A percentile compares a stretch with the other conserved stretches of the same genome.
phyloP scores from a whole-genome alignment of 495 filamentous ascomycete species.

The Penicillium steckii region DNA sequence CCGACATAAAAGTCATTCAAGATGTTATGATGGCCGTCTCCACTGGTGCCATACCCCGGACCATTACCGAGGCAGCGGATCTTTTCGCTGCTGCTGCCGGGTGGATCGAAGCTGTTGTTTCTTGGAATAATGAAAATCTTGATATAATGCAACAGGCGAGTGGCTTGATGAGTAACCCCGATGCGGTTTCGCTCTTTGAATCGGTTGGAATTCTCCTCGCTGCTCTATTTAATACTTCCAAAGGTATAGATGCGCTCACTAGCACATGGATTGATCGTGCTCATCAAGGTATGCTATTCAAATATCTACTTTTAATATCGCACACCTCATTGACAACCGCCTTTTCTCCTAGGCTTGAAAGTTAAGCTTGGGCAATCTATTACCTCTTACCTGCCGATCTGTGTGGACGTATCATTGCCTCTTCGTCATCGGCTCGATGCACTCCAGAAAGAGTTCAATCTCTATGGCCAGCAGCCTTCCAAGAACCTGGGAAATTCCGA shows the following conservation, averaged over 20 bases:
- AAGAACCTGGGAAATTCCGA: conserved; percentile 38
- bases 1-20: conserved; percentile 46
- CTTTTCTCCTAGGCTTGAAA: conserved; percentile 37
- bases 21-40: conserved; percentile 45
- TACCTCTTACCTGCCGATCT: conserved; percentile 42
- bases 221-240: conserved; percentile 39
- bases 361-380: conserved; percentile 41
- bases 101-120: conserved; percentile 42
- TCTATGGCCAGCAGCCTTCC: conserved; percentile 37
- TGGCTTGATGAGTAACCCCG: conserved; percentile 37
- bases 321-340: too few relatives aligned
- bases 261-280: conserved; percentile 21
- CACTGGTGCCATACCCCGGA: conserved; percentile 30
- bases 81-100: conserved; percentile 36
- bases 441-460: conserved; percentile 45
- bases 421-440: conserved; percentile 42
- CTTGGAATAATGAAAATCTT: conserved; percentile 33
- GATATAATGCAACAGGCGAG: conserved; percentile 28
- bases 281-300: conserved; percentile 26
- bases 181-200: conserved; percentile 45
- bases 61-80: conserved; percentile 30
- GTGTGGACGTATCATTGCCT: conserved; percentile 38
- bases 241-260: conserved; percentile 40
- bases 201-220: conserved; percentile 44
- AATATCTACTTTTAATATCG: too few relatives aligned